Conservation (phyloP, 192 early-diverging fungal genomes). For the Coemansia sp. region DNA sequence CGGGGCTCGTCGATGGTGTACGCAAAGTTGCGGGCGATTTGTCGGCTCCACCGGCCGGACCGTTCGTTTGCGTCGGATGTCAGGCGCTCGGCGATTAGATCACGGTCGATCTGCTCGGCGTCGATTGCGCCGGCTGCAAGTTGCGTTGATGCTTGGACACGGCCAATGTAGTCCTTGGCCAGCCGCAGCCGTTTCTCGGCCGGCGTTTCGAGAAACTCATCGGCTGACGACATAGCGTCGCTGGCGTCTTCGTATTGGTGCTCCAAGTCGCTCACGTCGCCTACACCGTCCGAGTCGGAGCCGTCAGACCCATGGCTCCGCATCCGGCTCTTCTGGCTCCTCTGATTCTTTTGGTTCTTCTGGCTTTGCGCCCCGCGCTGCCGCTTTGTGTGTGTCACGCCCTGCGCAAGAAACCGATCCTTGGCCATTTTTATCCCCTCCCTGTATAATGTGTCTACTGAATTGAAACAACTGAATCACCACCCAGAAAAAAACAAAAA, state of each 20-base stretch:
- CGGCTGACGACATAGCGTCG: conserved; percentile 41
- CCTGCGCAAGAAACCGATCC: conserved; percentile 46
- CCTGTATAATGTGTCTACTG: neutral
- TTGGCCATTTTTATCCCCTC: conserved; percentile 24
- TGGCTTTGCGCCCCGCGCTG: conserved; percentile 16
- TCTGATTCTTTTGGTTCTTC: neutral
- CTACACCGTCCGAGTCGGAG: conserved; percentile 19
- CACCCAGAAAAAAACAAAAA: conserved; percentile 1
- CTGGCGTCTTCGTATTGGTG: conserved; percentile 22
- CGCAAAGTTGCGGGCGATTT: conserved; percentile 34
- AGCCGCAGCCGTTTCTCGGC: conserved; percentile 91
- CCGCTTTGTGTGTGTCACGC: conserved; percentile 42
- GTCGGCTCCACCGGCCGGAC: conserved; percentile 34
- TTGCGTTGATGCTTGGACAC: conserved; percentile 60
- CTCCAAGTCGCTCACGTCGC: conserved; percentile 39
- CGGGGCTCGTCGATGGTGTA: conserved; percentile 23
- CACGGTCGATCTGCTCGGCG: conserved; percentile 88
- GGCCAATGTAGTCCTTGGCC: conserved; percentile 88
- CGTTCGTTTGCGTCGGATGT: conserved; percentile 67
- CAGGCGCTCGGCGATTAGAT: conserved; percentile 87
- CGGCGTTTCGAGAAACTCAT: conserved; percentile 77
- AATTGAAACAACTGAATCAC: neutral
- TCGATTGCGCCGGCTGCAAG: conserved; percentile 75
- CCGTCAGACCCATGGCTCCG: neutral
- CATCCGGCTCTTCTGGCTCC: neutral